A percentile compares a stretch with the other conserved stretches of the same genome.
These are phyloP conservation scores for Entophlyctis luteolus DNA, from an alignment of 192 early-diverging fungal genomes.

Conservation along the genomic window DNA sequence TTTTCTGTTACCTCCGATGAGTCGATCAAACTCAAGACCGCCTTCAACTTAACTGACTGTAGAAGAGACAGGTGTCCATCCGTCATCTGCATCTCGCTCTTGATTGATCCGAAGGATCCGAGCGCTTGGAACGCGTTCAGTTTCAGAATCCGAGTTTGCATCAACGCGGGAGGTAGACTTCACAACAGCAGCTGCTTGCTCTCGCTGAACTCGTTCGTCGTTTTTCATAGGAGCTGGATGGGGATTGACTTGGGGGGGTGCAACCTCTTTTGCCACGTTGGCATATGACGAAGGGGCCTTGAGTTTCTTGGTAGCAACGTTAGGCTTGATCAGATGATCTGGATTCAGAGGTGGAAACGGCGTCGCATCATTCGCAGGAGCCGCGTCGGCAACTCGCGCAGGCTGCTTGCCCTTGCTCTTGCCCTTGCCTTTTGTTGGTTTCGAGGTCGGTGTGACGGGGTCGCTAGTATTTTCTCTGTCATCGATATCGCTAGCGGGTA, in stretches of 20 bases:
- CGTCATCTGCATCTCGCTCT: background rate
- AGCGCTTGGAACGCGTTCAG: background rate
- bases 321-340: background rate
- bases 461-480: background rate
- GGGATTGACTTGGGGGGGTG: no score
- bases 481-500: background rate
- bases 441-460: background rate
- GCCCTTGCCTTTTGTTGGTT: background rate
- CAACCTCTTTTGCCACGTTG: background rate
- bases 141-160: background rate
- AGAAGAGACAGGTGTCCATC: background rate
- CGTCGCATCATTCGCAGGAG: background rate
- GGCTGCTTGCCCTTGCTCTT: background rate
- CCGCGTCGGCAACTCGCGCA: background rate
- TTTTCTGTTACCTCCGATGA: background rate
- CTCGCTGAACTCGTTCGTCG: background rate
- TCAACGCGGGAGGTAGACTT: background rate
- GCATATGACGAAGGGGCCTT: conserved; percentile 1
- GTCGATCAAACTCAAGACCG: background rate
- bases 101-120: background rate
- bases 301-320: background rate
- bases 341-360: conserved; percentile 7
- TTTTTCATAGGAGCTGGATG: no score
- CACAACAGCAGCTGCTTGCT: background rate
- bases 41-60: background rate